Conservation (phyloP, 306 rosid species). For the Boehmeria nivea region DNA sequence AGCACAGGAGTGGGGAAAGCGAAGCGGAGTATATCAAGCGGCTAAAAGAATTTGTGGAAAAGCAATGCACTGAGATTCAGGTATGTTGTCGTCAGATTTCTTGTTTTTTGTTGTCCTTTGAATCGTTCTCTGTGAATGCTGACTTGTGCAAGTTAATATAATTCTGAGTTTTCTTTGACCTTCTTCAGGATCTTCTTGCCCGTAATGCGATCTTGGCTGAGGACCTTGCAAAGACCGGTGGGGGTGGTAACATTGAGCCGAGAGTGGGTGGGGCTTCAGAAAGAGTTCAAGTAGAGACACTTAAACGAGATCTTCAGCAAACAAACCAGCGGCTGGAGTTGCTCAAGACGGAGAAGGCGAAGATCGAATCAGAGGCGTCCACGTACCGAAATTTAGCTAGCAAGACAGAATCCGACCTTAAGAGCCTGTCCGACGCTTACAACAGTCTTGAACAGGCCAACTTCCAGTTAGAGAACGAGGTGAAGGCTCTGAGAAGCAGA, state of each 20-base stretch:
- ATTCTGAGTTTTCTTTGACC: background rate
- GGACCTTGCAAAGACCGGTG: conserved; percentile 62
- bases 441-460: conserved; percentile 91
- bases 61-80: conserved; percentile 93
- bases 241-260: conserved; percentile 42
- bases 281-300: conserved; percentile 61
- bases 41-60: conserved; percentile 76
- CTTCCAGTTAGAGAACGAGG: conserved; percentile 67
- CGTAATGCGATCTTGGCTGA: conserved; percentile 84
- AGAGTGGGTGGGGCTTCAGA: conserved; percentile 56
- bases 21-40: conserved; percentile 77
- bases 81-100: conserved; percentile 24
- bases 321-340: conserved; percentile 63
- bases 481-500: conserved; percentile 47
- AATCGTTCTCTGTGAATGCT: conserved; percentile 7
- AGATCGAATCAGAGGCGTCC: conserved; percentile 61
- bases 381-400: conserved; percentile 64
- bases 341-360: conserved; percentile 67
- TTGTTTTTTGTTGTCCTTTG: no score
- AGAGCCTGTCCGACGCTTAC: conserved; percentile 90
- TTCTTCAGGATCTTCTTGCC: conserved; percentile 62
- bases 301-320: conserved; percentile 76
- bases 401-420: conserved; percentile 82
- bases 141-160: no score
- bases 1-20: conserved; percentile 69